phyloP scores from a whole-genome alignment of 1,139 yeast species.

The Suhomyces bokatorum region DNA sequence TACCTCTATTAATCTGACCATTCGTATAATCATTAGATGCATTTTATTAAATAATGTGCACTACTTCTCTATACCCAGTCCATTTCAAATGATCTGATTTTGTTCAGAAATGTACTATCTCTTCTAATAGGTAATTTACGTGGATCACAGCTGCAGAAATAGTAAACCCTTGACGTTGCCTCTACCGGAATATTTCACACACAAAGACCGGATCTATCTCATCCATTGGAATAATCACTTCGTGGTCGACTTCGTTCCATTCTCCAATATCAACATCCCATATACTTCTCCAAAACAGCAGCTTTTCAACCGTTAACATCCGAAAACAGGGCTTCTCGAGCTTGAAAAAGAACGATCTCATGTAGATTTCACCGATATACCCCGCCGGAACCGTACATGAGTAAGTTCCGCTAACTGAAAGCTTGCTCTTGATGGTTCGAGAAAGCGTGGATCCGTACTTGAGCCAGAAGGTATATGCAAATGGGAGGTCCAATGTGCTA shows the following conservation, averaged over 20 bases:
- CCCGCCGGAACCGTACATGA: conserved; percentile 22
- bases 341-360: conserved; percentile 19
- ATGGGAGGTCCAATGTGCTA: conserved; percentile 18
- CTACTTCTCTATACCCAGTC: too few species aligned
- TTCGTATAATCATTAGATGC: too few species aligned
- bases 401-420: conserved; percentile 18
- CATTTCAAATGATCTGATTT: too few species aligned
- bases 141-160: too few species aligned
- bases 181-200: conserved; percentile 1
- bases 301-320: not conserved
- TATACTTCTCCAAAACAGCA: not conserved
- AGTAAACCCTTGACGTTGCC: too few species aligned
- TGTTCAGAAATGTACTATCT: too few species aligned
- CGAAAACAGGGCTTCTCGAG: conserved; percentile 17
- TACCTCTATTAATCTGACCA: too few species aligned
- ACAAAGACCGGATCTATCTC: conserved; percentile 18
- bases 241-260: conserved; percentile 11
- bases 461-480: conserved; percentile 8
- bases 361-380: conserved; percentile 23
- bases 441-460: not conserved
- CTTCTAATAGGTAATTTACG: too few species aligned
- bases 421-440: conserved; percentile 4
- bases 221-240: conserved; percentile 11
- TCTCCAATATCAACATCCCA: conserved; percentile 7
- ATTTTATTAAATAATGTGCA: too few species aligned